A percentile compares a stretch with the other conserved stretches of the same genome.
These are phyloP conservation scores for Schizothecium vesticola DNA, from an alignment of 495 filamentous ascomycete genomes.

Conservation along the genomic window DNA sequence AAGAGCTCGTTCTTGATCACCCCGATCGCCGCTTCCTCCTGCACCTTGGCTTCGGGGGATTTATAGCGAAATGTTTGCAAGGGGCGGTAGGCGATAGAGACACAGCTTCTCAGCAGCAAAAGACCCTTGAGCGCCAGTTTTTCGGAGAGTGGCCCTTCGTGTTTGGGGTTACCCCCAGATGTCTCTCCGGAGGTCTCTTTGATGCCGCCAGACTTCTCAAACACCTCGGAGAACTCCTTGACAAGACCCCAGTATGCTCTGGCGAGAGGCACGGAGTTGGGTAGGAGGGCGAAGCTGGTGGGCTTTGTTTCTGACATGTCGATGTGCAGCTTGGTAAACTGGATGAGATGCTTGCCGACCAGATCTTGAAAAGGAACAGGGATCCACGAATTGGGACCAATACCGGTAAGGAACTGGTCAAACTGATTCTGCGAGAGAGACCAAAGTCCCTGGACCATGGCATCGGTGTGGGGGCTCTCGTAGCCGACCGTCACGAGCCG, in stretches of 20 bases:
- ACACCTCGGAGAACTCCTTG: conserved; percentile 65
- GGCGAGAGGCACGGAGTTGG: conserved; percentile 68
- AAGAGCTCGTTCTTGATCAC: conserved; percentile 67
- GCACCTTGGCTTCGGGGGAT: conserved; percentile 61
- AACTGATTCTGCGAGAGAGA: conserved; percentile 63
- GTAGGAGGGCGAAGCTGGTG: conserved; percentile 72
- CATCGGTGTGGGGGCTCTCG: conserved; percentile 71
- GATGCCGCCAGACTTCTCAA: conserved; percentile 47
- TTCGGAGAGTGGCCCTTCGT: conserved; percentile 60
- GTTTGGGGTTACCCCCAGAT: conserved; percentile 47
- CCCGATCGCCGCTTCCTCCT: conserved; percentile 58
- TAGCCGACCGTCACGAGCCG: conserved; percentile 77
- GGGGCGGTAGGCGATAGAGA: conserved; percentile 77
- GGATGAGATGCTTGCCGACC: conserved; percentile 79
- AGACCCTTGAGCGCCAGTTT: conserved; percentile 75
- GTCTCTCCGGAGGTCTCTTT: conserved; percentile 41
- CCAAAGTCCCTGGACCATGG: conserved; percentile 75
- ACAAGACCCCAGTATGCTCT: conserved; percentile 80
- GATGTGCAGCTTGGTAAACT: conserved; percentile 86
- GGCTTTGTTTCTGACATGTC: conserved; percentile 73
- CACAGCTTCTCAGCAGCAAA: conserved; percentile 73
- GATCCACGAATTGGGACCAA: conserved; percentile 45
- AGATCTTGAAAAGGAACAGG: conserved; percentile 41
- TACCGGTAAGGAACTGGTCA: conserved; percentile 55
- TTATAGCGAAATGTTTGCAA: conserved; percentile 76